Evolutionary conservation across 2,329 filamentous ascomycete genomes (phyloP).

Genomic region (Fusarium guadeloupense): DNA sequence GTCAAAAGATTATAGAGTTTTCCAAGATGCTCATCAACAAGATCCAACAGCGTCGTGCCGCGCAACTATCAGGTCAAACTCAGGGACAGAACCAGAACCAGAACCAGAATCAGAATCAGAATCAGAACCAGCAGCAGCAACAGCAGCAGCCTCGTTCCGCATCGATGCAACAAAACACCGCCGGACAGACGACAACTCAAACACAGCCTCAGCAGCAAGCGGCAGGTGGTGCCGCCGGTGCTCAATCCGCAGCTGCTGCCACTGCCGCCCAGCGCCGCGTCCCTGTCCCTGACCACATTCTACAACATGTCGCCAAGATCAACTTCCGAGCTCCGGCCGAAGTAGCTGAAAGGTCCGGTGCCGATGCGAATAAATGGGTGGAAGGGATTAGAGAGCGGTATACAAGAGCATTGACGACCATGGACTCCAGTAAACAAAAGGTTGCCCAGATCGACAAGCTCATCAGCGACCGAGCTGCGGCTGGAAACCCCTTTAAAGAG

Average conservation of each 20-base stretch:
- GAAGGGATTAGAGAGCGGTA: slow-evolving; percentile 60
- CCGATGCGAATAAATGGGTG: slow-evolving; percentile 59
- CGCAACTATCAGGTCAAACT: slow-evolving; percentile 44
- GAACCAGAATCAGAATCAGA: slow-evolving; percentile 25
- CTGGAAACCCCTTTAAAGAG: slow-evolving; percentile 55
- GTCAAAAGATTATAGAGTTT: slow-evolving; percentile 68
- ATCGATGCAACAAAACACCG: slow-evolving; percentile 30
- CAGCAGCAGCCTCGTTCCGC: no score
- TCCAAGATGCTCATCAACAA: slow-evolving; percentile 65
- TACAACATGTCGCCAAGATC: slow-evolving; percentile 59
- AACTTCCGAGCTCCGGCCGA: slow-evolving; percentile 56
- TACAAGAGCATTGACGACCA: slow-evolving; percentile 57
- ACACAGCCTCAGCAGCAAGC: slow-evolving; percentile 27
- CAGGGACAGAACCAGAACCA: slow-evolving; percentile 32
- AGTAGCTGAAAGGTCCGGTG: slow-evolving; percentile 53
- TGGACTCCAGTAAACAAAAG: slow-evolving; percentile 57
- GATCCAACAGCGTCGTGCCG: slow-evolving; percentile 54
- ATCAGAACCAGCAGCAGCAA: slow-evolving; percentile 40
- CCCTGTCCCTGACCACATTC: slow-evolving; percentile 56
- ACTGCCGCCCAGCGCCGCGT: slow-evolving; percentile 47
- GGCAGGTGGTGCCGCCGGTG: slow-evolving; percentile 9
- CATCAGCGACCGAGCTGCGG: slow-evolving; percentile 54
- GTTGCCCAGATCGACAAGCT: slow-evolving; percentile 55
- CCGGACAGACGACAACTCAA: slow-evolving; percentile 38
- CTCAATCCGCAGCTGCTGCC: slow-evolving; percentile 27